Evolutionary conservation across 2,329 filamentous ascomycete species (phyloP), one percentile per base, ranked within the genome.

Genomic region (Onygena corvina): DNA sequence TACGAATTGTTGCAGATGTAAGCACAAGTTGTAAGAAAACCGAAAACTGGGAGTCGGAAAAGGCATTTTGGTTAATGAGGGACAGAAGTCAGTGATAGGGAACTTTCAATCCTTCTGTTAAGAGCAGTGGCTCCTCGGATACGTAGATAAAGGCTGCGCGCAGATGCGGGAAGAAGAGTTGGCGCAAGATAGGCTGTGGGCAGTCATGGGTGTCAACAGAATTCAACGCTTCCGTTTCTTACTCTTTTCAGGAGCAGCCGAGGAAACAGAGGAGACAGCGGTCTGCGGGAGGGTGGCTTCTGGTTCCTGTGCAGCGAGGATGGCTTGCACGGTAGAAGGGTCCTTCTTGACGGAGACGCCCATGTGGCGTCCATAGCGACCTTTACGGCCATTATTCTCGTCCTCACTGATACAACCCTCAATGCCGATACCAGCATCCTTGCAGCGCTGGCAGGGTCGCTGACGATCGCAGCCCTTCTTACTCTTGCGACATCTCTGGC

Each of bases 401-500:
- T 98, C 92, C 67, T 98, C 92, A 66, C 89, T 95, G 67, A 98
- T 80, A 67, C 92, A 98, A 56, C 90, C 86, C 58, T 96, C 92
- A 52, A 87, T 81, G 50, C 85, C 84, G 59, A 98, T 86, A 16
- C 92, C 92, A 36, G 92, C 92, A 69, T 98, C 92, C 65, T 88
- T 87, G 79, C 92, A 98, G 55, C 92, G 81, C 50, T 88, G 86
- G 62, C 92, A 98, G 23, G 92, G 92, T 33, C 92, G 83, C 69
- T 96, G 92, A 51, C 92, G 83, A 71, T 98, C 92, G 64, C 92
- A 98, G 9, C 92, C 92, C 71, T 98, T 98, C 76, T 98, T 98
- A 71, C 90, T 96, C 79, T 98, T 98, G 61, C 92, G 84, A 75
- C 92, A 98, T 51, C 92, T 84, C 67, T 98, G 92, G 73, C 92